phyloP scores from a whole-genome alignment of 108 stramenopile species.

The Epipyxis sp. region DNA sequence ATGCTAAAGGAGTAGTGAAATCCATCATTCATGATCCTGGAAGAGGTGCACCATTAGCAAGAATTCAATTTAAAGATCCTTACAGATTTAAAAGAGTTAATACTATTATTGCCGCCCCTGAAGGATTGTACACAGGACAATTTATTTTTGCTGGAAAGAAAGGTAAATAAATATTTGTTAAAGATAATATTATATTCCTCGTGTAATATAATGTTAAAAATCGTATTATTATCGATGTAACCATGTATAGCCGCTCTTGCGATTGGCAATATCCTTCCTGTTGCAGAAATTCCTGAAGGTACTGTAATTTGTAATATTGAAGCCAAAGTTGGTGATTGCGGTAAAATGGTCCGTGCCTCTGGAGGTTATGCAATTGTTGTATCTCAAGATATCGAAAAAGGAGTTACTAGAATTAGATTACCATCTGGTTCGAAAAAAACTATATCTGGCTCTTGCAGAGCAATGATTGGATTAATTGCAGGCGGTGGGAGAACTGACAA shows the following conservation, averaged over 20 bases:
- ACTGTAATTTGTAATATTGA: constrained; percentile 98
- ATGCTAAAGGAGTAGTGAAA: constrained; percentile 97
- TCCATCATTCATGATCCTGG: constrained; percentile 98
- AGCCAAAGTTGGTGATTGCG: constrained; percentile 88
- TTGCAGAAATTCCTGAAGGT: constrained; percentile 91
- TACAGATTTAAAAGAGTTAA: constrained; percentile 93
- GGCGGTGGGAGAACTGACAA: constrained; percentile 99
- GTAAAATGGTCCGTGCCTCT: constrained; percentile 87
- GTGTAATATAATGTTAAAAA: neutral
- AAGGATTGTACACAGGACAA: constrained; percentile 99
- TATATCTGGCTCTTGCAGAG: constrained; percentile 79
- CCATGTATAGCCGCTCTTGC: constrained; percentile 66
- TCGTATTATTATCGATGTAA: constrained; percentile 12
- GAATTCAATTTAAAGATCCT: constrained; percentile 94
- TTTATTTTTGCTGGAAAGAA: constrained; percentile 99
- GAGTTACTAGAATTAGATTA: constrained; percentile 93
- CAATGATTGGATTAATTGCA: constrained; percentile 97
- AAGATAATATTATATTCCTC: neutral
- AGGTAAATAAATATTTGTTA: constrained; percentile 39
- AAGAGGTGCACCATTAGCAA: constrained; percentile 95
- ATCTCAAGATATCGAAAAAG: constrained; percentile 97
- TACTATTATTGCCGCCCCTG: constrained; percentile 88
- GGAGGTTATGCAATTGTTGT: constrained; percentile 96
- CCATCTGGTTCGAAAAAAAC: constrained; percentile 99
- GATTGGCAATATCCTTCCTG: constrained; percentile 93